These are phyloP conservation scores for Lipomyces orientalis DNA, from an alignment of 805 yeast genomes.

Conservation along the genomic window DNA sequence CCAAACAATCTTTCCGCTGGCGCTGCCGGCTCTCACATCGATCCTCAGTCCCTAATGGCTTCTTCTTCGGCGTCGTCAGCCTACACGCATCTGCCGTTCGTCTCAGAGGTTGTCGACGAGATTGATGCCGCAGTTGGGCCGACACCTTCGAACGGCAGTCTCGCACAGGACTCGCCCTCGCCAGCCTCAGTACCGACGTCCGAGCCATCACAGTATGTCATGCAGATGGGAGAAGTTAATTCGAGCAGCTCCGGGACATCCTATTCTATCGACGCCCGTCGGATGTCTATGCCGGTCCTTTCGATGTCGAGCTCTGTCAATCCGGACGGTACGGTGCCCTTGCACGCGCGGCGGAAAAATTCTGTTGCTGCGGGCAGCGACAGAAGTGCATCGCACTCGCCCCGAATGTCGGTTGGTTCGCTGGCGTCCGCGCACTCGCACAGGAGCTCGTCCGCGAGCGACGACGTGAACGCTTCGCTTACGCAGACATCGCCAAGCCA, in stretches of 20 bases:
- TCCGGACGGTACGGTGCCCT: conserved; percentile 19
- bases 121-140: not conserved
- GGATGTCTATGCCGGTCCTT: conserved; percentile 14
- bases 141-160: not conserved
- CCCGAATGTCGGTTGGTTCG: conserved; percentile 2
- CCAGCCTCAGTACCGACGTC: not conserved
- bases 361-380: not conserved
- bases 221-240: not conserved
- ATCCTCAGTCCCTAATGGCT: conserved; percentile 10
- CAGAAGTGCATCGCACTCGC: conserved; percentile 3
- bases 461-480: not conserved
- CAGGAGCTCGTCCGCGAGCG: not conserved
- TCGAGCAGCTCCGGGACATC: not conserved
- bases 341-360: conserved; percentile 16
- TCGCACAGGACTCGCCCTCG: not conserved
- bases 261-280: not conserved
- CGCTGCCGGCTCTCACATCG: conserved; percentile 1
- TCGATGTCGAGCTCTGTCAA: conserved; percentile 14
- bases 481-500: not conserved
- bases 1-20: conserved; percentile 4
- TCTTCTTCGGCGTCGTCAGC: not conserved
- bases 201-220: not conserved
- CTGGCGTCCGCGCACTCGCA: conserved; percentile 1
- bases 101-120: not conserved
- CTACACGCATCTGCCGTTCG: conserved; percentile 9